Evolutionary conservation across 2,329 filamentous ascomycete species (phyloP), one percentile per base, ranked within the genome.

Genomic region (Hymenoscyphus occultus): DNA sequence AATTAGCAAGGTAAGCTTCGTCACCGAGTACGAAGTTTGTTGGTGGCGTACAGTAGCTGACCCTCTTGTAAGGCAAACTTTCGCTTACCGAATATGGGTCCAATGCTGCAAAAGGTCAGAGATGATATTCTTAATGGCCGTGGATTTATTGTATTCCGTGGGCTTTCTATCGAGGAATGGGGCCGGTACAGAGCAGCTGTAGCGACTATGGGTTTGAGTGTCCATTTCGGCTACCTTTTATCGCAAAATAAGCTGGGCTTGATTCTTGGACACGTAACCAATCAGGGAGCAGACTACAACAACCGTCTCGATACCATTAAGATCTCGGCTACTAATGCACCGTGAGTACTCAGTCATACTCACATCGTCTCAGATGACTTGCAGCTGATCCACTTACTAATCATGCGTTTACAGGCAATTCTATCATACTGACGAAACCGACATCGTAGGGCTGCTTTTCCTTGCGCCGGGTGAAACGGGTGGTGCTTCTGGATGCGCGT

Each of bases 241-340:
- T 57, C 54, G n/a, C 54, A 57, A 28, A 57, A 57, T n/a, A 57
- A 57, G 54, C 28, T 57, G 9, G 54, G 54, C 5, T 32, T 57
- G n/a, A 32, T 57, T 32, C 54, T 57, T 6, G 54, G 54, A 14
- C 54, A 57, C 7, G 54, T 57, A 31, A 57, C 54, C 16, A 57
- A 57, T 28, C 54, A 57, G 54, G 54, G 54, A 16, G 54, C 28
- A 2, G 54, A 57, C 28, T 57, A 57, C 28, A 57, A 57, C 13
- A 57, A 57, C 54, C n/a, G 28, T 31, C 54, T 57, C n/a, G 54
- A 57, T 28, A 57, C 16, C 16, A 57, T 57, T n/a, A 57, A 57
- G 28, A 57, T 57, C 9, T 57, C 54, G 5, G 16, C 54, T 31
- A 22, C 19, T n/a, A 57, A 57, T 28, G 54, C 54, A 16, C 54